phyloP scores from a whole-genome alignment of 1,284 basidiomycete genomes.

The Malassezia slooffiae region DNA sequence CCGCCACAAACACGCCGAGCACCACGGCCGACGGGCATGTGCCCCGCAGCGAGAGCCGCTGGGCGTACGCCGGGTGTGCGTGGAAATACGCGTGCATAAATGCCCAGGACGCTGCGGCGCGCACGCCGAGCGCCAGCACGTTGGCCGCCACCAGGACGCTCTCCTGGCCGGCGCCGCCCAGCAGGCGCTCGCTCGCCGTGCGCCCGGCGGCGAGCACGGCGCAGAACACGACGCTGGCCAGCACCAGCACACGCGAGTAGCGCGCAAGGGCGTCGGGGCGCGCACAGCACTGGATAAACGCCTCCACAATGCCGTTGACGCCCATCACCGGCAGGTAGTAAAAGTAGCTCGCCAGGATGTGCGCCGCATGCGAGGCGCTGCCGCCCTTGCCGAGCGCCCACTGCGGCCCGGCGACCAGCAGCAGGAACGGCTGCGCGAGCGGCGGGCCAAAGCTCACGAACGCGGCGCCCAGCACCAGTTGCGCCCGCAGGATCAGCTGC shows the following conservation, averaged over 20 bases:
- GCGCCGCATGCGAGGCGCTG: conserved; percentile 23
- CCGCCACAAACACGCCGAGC: too few relatives aligned
- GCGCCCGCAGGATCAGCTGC: conserved; percentile 19
- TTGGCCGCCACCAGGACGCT: conserved; percentile 9
- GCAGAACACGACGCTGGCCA: conserved; percentile 25
- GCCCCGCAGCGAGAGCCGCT: too few relatives aligned
- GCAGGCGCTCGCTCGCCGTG: too few relatives aligned
- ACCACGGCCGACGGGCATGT: too few relatives aligned
- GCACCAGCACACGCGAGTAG: conserved; percentile 28
- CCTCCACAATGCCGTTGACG: conserved; percentile 40
- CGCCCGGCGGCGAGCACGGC: conserved; percentile 9
- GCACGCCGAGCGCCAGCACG: conserved; percentile 3
- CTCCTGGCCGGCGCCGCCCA: not conserved
- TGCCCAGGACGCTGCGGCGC: not conserved
- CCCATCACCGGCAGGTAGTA: conserved; percentile 40
- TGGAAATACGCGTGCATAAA: too few relatives aligned
- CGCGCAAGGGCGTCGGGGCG: conserved; percentile 13
- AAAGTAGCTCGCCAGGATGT: conserved; percentile 31
- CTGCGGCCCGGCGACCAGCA: conserved; percentile 30
- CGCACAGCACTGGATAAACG: conserved; percentile 35
- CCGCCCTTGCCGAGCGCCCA: conserved; percentile 17
- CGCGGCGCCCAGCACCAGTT: conserved; percentile 22
- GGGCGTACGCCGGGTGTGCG: too few relatives aligned
- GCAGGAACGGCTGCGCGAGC: conserved; percentile 23
- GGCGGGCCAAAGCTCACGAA: conserved; percentile 31